phyloP scores from a whole-genome alignment of 2,329 filamentous ascomycete species.

The Apiospora kogelbergensis region DNA sequence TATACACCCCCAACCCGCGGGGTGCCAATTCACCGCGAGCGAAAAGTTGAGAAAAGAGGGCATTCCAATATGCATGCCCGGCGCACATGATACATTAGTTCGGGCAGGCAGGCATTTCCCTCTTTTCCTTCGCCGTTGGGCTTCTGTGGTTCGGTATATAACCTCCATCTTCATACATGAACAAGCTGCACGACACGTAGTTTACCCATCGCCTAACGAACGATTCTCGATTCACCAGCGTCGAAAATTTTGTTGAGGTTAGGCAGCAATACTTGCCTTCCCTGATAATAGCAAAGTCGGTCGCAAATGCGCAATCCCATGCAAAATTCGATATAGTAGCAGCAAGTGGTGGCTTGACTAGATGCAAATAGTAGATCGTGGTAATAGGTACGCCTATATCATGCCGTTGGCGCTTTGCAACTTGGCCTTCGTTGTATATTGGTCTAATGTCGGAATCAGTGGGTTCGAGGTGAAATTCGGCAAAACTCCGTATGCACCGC shows the following conservation, averaged over 20 bases:
- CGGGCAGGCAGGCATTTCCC: not conserved
- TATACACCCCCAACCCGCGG: not conserved
- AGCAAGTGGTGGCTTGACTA: not conserved
- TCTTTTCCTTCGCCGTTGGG: not conserved
- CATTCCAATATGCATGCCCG: not conserved
- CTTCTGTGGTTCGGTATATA: not conserved
- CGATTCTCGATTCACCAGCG: not conserved
- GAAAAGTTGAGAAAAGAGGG: not conserved
- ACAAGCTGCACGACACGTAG: conserved; percentile 4
- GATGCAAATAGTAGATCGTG: not conserved
- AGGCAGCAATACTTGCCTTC: not conserved
- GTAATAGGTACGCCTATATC: not conserved
- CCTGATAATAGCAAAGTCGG: not conserved
- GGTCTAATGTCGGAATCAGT: not conserved
- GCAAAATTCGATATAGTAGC: not conserved
- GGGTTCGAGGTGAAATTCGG: not conserved
- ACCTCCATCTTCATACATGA: not conserved
- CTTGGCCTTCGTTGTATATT: not conserved
- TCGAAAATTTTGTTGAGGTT: not conserved
- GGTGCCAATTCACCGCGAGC: not conserved
- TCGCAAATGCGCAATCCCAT: not conserved
- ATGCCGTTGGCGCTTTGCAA: not conserved
- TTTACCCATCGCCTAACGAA: conserved; percentile 2
- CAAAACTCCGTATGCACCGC: not conserved
- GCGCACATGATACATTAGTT: not conserved